Evolutionary conservation across 371 early-diverging fungal genomes (phyloP).

Genomic region (Mortierella sp.): DNA sequence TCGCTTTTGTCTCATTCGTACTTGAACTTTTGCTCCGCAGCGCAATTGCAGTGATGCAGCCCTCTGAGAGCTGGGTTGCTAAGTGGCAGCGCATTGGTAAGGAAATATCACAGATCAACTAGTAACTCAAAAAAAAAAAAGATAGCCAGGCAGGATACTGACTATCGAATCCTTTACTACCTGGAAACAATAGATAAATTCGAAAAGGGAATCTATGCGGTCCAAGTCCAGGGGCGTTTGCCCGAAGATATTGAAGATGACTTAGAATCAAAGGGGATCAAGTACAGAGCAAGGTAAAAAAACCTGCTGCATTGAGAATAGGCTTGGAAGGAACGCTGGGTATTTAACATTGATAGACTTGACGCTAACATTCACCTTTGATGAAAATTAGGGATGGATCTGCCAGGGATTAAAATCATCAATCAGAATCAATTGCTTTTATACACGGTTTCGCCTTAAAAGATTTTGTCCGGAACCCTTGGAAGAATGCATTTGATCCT

Average conservation of each 20-base stretch:
- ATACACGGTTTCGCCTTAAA: background rate
- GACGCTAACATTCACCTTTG: background rate
- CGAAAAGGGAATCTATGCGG: conserved; percentile 90
- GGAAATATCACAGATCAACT: background rate
- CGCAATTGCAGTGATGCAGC: conserved; percentile 85
- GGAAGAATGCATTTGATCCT: background rate
- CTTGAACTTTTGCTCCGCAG: conserved; percentile 48
- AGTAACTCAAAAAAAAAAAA: background rate
- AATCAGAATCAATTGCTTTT: background rate
- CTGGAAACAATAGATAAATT: conserved; percentile 73
- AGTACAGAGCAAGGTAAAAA: conserved; percentile 79
- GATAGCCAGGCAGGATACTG: background rate
- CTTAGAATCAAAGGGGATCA: conserved; percentile 81
- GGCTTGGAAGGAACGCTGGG: background rate
- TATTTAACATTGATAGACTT: too few relatives aligned
- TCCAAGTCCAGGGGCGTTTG: conserved; percentile 89
- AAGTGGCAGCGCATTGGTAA: conserved; percentile 87
- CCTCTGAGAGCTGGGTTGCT: conserved; percentile 89
- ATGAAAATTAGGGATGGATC: conserved; percentile 47
- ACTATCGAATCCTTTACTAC: background rate
- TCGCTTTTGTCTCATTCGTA: background rate
- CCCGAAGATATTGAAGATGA: conserved; percentile 91
- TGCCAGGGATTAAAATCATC: conserved; percentile 35
- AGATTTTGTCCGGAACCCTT: conserved; percentile 1
- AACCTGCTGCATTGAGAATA: background rate